Evolutionary conservation across 805 yeast genomes (phyloP), one percentile per base, ranked within the genome.

Genomic region (Yarrowia hollandica): DNA sequence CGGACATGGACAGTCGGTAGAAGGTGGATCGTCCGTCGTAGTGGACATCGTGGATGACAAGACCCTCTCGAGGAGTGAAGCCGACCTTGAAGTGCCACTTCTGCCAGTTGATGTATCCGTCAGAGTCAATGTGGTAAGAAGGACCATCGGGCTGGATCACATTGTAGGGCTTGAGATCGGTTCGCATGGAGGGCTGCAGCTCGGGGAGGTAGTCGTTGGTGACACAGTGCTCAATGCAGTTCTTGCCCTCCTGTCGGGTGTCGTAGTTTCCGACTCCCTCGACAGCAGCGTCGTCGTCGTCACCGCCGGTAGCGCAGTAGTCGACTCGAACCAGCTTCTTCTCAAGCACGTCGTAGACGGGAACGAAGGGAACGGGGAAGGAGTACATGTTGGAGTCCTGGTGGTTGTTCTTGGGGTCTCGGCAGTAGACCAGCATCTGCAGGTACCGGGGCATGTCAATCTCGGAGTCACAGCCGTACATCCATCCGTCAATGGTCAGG

Each of bases 91-190:
- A 85, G 71, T 83, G 85, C 94, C 94, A 87, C 21, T 85, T 90
- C 74, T 85, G 92, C 95, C 95, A 87, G 61, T 75, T 72, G 64
- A 88, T 79, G 69, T 82, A 82, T 63, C 80, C 74, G 37, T 85
- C 86, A 7, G 61, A 56, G 21, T 64, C 62, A 46, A 82, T 74
- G 19, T 77, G 67, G 75, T 84, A 87, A 2, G 89, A 83, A 12
- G 90, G 82, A 63, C 95, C 95, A 65, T 88, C 92, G 55, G 94
- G 92, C 74, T 88, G 94, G 88, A 74, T 84, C 88, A 85, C 79
- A 63, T 84, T 72, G 69, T 86, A 79, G 35, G 94, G 94, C 72
- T 86, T 86, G 64, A 86, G 76, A 34, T 80, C 85, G 71, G 87
- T 79, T 34, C 72, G 63, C 50, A 71, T 41, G 38, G 23, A 22